These are phyloP conservation scores for Raffaelea arxii DNA, from an alignment of 2,329 filamentous ascomycete species.

Conservation along the genomic window DNA sequence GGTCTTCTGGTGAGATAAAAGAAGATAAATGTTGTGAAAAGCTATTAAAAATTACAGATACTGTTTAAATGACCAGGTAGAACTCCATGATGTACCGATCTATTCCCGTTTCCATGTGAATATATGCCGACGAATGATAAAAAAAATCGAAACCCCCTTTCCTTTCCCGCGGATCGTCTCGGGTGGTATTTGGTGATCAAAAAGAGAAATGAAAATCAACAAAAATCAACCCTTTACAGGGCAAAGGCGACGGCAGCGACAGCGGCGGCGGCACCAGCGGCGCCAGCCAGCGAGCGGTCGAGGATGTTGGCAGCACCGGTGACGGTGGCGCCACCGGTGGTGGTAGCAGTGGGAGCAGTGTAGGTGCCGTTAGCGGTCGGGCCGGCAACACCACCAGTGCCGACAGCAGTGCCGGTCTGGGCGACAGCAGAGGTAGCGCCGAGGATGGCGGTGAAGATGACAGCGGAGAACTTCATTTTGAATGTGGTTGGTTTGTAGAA, in stretches of 20 bases:
- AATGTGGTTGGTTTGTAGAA: neutral
- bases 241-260: conserved; percentile 12
- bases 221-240: too few relatives aligned
- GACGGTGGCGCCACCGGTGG: conserved; percentile 2
- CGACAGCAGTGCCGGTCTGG: neutral
- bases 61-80: too few relatives aligned
- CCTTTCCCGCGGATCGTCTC: too few relatives aligned
- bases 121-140: too few relatives aligned
- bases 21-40: too few relatives aligned
- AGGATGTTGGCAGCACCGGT: conserved; percentile 8
- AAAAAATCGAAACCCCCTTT: too few relatives aligned
- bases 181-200: too few relatives aligned
- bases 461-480: conserved; percentile 10
- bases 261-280: conserved; percentile 11
- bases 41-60: too few relatives aligned
- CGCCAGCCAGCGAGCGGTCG: conserved; percentile 9
- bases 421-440: conserved; percentile 5
- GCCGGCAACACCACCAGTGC: neutral
- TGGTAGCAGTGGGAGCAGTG: conserved; percentile 2
- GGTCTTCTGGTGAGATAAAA: too few relatives aligned
- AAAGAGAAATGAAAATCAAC: too few relatives aligned
- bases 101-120: too few relatives aligned
- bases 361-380: neutral
- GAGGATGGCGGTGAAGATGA: conserved; percentile 6
- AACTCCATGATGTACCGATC: too few relatives aligned